Evolutionary conservation across 1,284 basidiomycete species (phyloP).

Genomic region (Pseudozyma sp.): DNA sequence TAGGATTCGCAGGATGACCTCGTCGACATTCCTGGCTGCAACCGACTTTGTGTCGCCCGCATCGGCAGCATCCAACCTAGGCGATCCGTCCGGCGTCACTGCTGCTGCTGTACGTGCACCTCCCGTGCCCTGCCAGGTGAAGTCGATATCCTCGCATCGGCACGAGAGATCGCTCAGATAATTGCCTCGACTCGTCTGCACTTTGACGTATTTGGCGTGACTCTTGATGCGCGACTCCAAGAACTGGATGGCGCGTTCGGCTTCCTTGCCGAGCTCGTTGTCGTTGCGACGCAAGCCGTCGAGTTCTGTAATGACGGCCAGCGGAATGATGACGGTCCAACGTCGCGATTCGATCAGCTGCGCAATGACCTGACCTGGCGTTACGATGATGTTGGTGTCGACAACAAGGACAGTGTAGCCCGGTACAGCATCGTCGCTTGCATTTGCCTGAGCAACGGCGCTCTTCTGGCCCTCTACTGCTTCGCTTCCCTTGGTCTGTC

Average conservation of each 20-base stretch:
- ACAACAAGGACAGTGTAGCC: conserved; percentile 91
- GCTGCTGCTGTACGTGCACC: not conserved
- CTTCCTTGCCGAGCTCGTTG: conserved; percentile 75
- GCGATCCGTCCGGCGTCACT: conserved; percentile 5
- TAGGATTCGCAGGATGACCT: conserved; percentile 89
- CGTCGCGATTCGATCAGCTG: conserved; percentile 81
- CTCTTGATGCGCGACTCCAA: conserved; percentile 80
- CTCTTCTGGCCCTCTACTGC: conserved; percentile 58
- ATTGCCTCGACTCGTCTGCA: conserved; percentile 94
- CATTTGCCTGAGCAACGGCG: conserved; percentile 13
- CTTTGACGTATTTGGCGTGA: conserved; percentile 83
- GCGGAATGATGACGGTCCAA: conserved; percentile 89
- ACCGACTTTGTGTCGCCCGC: conserved; percentile 63
- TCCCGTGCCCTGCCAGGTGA: conserved; percentile 66
- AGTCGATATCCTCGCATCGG: conserved; percentile 86
- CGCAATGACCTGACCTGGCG: conserved; percentile 49
- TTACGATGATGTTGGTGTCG: conserved; percentile 90
- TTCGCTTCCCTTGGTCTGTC: conserved; percentile 21
- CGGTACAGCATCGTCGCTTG: conserved; percentile 73
- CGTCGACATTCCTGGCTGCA: conserved; percentile 85
- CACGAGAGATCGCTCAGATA: conserved; percentile 86
- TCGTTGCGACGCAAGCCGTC: conserved; percentile 84
- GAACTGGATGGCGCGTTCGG: conserved; percentile 79
- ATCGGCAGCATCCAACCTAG: conserved; percentile 13
- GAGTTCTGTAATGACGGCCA: conserved; percentile 87